phyloP scores from a whole-genome alignment of 2,329 filamentous ascomycete species.

The Gnomoniopsis smithogilvyi region DNA sequence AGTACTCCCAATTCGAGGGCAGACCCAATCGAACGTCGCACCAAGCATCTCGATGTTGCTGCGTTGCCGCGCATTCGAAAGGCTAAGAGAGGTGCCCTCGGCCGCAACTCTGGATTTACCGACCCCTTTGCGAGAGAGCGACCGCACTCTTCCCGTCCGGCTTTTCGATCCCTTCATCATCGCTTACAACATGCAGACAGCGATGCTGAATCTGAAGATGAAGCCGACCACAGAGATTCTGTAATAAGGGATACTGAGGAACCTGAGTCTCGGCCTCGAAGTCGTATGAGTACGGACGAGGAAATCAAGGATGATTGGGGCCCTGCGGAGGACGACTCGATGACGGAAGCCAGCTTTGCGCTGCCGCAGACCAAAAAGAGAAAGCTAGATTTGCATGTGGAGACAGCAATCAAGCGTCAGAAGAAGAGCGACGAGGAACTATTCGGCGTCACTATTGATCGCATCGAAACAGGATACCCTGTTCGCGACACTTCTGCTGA shows the following conservation, averaged over 20 bases:
- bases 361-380: constrained; percentile 60
- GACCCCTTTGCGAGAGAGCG: constrained; percentile 65
- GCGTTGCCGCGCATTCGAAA: constrained; percentile 75
- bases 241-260: constrained; percentile 78
- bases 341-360: constrained; percentile 71
- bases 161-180: constrained; percentile 79
- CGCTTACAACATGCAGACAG: constrained; percentile 66
- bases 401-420: constrained; percentile 70
- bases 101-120: constrained; percentile 60
- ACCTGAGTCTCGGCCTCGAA: constrained; percentile 76
- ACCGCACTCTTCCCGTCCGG: constrained; percentile 53
- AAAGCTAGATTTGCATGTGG: constrained; percentile 68
- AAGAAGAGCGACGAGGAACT: constrained; percentile 79
- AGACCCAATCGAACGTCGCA: constrained; percentile 60
- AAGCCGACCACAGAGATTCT: constrained; percentile 57
- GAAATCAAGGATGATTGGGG: constrained; percentile 52
- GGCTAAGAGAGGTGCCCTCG: constrained; percentile 54
- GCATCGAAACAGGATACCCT: constrained; percentile 48
- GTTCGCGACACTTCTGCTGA: constrained; percentile 48
- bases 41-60: constrained; percentile 56
- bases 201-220: constrained; percentile 87
- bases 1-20: constrained; percentile 64
- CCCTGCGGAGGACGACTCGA: constrained; percentile 58
- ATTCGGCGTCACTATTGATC: constrained; percentile 61
- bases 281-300: constrained; percentile 66